phyloP scores from a whole-genome alignment of 2,329 filamentous ascomycete species.

The Nothophoma quercina region DNA sequence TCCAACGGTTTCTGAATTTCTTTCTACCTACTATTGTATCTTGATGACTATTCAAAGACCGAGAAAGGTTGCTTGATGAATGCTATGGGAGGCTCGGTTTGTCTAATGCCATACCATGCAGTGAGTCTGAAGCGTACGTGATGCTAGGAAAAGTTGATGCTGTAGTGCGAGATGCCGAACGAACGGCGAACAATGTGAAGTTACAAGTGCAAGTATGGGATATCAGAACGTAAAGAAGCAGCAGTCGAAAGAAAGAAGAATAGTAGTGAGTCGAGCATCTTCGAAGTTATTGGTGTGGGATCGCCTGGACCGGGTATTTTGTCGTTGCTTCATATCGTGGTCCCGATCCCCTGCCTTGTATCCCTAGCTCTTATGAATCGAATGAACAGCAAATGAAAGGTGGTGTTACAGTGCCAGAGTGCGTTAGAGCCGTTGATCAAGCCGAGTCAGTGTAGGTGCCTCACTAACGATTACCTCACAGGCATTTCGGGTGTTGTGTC shows the following conservation, averaged over 20 bases:
- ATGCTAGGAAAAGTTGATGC: background rate
- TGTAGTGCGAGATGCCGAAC: conserved; percentile 1
- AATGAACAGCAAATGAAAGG: conserved; percentile 11
- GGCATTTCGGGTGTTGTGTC: conserved; percentile 20
- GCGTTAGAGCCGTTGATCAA: background rate
- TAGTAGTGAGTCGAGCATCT: conserved; percentile 13
- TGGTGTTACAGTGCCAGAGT: conserved; percentile 7
- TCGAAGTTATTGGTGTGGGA: conserved; percentile 10
- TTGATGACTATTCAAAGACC: background rate
- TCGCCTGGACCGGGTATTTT: conserved; percentile 20
- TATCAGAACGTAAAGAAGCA: conserved; percentile 10
- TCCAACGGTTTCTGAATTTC: conserved; percentile 3
- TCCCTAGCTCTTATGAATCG: conserved; percentile 17
- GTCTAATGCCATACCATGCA: conserved; percentile 6
- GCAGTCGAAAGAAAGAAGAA: background rate
- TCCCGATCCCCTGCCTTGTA: conserved; percentile 14
- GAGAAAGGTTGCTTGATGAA: background rate
- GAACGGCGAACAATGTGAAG: background rate
- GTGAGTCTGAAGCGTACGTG: background rate
- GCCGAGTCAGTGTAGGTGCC: conserved; percentile 5
- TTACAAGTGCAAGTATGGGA: conserved; percentile 7
- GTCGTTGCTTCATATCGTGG: conserved; percentile 21
- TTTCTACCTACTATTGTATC: background rate
- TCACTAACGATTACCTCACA: conserved; percentile 43
- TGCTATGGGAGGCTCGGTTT: background rate